Evolutionary conservation across 805 yeast species (phyloP), one percentile per base, ranked within the genome.

Genomic region (Barnettozyma vustinii): DNA sequence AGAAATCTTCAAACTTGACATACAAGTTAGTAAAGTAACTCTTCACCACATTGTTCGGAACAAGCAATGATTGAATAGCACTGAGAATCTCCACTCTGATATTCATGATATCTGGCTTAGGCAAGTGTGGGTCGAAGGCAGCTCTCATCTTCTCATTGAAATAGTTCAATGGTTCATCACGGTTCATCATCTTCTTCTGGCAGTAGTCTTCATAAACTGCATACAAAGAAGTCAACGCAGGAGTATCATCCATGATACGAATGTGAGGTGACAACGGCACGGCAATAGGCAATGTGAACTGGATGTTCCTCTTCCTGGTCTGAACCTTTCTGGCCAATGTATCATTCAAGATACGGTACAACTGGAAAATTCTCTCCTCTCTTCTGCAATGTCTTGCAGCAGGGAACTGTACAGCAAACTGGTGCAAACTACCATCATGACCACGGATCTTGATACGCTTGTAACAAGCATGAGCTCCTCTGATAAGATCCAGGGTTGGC

Each of bases 331-430:
- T 81, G 0, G 83, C 72, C 47, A 95, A 69, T 2, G 87, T 82
- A 53, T 87, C 88, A 64, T 90, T 91, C 70, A 95, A 82, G 42
- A 94, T 80, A 55, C 97, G 79, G 74, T 90, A 91, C 54, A 94
- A 69, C 65, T 94, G 99, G 74, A 89, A 85, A 49, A 94, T 83
- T 47, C 96, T 78, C 62, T 94, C 99, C 63, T 94, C 99, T 47
- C 99, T 81, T 63, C 99, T 84, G 58, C 96, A 88, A 60, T 92
- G 97, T 57, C 99, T 82, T 12, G 97, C 97, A 15, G 98, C 96
- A 7, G 99, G 99, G 66, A 87, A 90, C 70, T 94, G 99, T 19
- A 94, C 95, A 0, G 97, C 95, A 73, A 94, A 95, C 42, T 92
- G 81, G 67, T 92, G 97, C 46, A 85, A 66, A 53, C 88, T 80